Percentiles rank a stretch among this genome's conserved stretches.
phyloP scores from a whole-genome alignment of 23 red algal genomes.

The Gracilaria vermiculophylla region DNA sequence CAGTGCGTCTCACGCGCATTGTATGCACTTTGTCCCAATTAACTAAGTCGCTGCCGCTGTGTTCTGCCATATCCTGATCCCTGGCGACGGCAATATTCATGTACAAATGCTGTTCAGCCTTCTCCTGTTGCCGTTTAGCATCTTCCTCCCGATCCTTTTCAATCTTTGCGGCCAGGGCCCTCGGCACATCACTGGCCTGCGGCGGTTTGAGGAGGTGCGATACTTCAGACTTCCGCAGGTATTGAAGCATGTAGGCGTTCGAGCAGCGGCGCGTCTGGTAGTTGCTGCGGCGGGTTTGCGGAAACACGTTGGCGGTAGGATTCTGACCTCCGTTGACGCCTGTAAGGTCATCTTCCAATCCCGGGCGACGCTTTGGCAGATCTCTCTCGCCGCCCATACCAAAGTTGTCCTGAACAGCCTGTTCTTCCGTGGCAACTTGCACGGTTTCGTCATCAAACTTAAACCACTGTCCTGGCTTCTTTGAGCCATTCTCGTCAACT shows the following conservation, averaged over 20 bases:
- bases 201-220: constrained; percentile 42
- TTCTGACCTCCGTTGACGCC: constrained; percentile 53
- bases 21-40: constrained; percentile 60
- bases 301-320: constrained; percentile 43
- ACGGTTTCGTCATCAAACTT: constrained; percentile 99
- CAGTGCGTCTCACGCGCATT: constrained; percentile 55
- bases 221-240: constrained; percentile 76
- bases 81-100: constrained; percentile 78
- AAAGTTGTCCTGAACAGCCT: constrained; percentile 96
- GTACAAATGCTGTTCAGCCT: constrained; percentile 88
- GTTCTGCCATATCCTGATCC: constrained; percentile 41
- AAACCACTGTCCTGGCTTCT: constrained; percentile 73
- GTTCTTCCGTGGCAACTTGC: constrained; percentile 43
- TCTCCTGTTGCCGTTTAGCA: constrained; percentile 58
- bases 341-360: constrained; percentile 39
- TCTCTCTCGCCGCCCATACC: constrained; percentile 79
- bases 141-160: constrained; percentile 85
- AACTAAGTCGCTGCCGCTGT: constrained; percentile 73
- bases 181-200: constrained; percentile 72
- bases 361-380: background rate
- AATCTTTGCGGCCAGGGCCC: constrained; percentile 65
- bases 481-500: constrained; percentile 7
- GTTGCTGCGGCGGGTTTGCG: constrained; percentile 35
- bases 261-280: constrained; percentile 68
- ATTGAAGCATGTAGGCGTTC: constrained; percentile 98